A percentile compares a stretch with the other conserved stretches of the same genome.
Evolutionary conservation across 2,329 filamentous ascomycete genomes (phyloP).

Genomic region (Thielaviopsis punctulata): DNA sequence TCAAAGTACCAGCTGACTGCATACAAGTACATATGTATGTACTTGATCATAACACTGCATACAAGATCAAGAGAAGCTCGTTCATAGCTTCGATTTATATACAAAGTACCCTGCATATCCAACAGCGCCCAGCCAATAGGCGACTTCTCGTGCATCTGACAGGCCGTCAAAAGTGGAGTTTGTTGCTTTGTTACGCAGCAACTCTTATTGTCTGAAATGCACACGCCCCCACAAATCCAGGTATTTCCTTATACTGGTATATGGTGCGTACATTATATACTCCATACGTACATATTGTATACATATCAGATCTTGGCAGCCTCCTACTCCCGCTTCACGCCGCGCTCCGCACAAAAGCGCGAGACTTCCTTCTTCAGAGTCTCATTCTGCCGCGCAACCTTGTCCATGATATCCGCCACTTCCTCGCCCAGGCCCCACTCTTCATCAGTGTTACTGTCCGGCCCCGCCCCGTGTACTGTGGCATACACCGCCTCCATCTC

Average conservation of each 20-base stretch:
- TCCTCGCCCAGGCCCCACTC: conserved; percentile 27
- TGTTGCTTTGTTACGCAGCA: too few species aligned
- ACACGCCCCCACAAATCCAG: too few species aligned
- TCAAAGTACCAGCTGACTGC: neutral
- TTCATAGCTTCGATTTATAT: too few species aligned
- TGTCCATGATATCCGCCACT: conserved; percentile 48
- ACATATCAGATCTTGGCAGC: too few species aligned
- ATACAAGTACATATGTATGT: neutral
- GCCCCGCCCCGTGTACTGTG: conserved; percentile 25
- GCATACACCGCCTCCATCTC: conserved; percentile 47
- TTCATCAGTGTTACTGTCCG: too few species aligned
- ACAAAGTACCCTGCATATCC: neutral
- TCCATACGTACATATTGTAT: too few species aligned
- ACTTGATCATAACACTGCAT: neutral
- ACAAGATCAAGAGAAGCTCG: too few species aligned
- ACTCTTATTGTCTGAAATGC: neutral
- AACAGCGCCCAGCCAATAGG: neutral
- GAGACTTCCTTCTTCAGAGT: conserved; percentile 56
- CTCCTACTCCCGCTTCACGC: conserved; percentile 18
- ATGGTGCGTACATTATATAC: too few species aligned
- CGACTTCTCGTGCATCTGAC: neutral
- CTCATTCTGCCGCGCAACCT: conserved; percentile 43
- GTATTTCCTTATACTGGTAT: too few species aligned
- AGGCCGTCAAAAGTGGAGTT: neutral
- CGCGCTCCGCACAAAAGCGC: conserved; percentile 53